phyloP scores from a whole-genome alignment of 352 stramenopile species.

The Globisporangium rhizosaccharum region DNA sequence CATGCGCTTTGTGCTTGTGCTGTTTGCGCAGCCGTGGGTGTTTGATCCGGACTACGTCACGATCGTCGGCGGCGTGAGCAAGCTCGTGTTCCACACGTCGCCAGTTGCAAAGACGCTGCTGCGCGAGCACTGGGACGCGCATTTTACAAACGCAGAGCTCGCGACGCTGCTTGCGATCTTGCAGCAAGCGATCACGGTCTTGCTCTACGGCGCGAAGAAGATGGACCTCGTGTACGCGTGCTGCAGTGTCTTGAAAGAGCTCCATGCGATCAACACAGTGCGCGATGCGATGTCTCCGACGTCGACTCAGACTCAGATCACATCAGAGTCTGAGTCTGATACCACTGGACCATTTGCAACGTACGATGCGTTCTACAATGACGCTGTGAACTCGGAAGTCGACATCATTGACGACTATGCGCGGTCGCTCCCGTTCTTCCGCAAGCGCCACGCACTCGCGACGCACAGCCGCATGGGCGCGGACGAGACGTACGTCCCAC shows the following conservation, averaged over 20 bases:
- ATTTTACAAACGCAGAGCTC: conserved; percentile 53
- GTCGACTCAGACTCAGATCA: no score
- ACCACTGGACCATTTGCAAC: conserved; percentile 30
- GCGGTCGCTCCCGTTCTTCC: conserved; percentile 65
- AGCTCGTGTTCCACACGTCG: conserved; percentile 61
- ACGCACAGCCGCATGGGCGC: conserved; percentile 1
- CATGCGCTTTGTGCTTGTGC: conserved; percentile 61
- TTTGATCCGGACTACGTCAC: conserved; percentile 78
- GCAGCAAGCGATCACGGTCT: conserved; percentile 74
- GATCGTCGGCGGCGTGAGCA: conserved; percentile 60
- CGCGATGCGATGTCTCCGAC: conserved; percentile 12
- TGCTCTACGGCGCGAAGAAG: conserved; percentile 61
- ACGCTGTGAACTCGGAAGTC: conserved; percentile 78
- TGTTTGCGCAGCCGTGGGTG: conserved; percentile 70
- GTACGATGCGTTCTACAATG: conserved; percentile 80
- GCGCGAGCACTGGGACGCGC: conserved; percentile 43
- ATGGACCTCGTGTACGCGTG: conserved; percentile 74
- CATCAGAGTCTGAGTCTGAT: no score
- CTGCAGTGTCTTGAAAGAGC: conserved; percentile 55
- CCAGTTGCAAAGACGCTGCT: conserved; percentile 45
- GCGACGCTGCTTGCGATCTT: conserved; percentile 64
- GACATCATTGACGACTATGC: conserved; percentile 75
- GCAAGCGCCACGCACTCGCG: conserved; percentile 37
- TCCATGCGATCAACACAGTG: conserved; percentile 57
- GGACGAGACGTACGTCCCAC: conserved; percentile 19